Conservation (phyloP, 148 eudicot genomes). For the Vaccinium darrowii region DNA sequence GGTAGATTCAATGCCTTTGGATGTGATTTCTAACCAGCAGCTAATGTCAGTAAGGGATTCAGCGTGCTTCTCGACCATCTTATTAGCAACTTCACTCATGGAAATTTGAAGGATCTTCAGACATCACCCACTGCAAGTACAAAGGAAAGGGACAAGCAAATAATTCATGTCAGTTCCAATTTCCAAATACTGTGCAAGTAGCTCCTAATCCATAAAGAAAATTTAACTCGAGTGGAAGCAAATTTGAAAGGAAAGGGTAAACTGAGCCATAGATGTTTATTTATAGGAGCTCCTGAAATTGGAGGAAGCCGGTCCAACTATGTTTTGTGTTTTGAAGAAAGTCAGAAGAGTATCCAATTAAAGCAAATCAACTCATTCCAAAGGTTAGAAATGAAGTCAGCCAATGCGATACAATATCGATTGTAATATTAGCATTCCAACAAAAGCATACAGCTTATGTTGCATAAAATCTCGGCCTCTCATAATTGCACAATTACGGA, state of each 20-base stretch:
- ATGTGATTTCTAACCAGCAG: constrained; percentile 16
- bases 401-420: not conserved
- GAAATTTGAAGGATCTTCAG: constrained; percentile 26
- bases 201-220: not conserved
- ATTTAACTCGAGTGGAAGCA: not conserved
- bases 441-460: not conserved
- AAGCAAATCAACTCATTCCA: not conserved
- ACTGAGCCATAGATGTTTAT: not conserved
- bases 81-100: constrained; percentile 21
- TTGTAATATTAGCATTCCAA: not conserved
- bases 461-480: not conserved
- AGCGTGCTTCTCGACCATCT: constrained; percentile 22
- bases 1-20: constrained; percentile 20
- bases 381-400: not conserved
- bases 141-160: not conserved
- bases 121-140: constrained; percentile 13
- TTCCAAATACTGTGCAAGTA: not conserved
- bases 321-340: not conserved
- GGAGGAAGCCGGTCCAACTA: not conserved
- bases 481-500: not conserved
- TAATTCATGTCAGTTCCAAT: not conserved
- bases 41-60: constrained; percentile 20
- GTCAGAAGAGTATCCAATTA: not conserved
- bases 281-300: not conserved
- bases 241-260: not conserved